These are phyloP conservation scores for Rhizopus sp. DNA, from an alignment of 371 early-diverging fungal genomes.

Conservation along the genomic window DNA sequence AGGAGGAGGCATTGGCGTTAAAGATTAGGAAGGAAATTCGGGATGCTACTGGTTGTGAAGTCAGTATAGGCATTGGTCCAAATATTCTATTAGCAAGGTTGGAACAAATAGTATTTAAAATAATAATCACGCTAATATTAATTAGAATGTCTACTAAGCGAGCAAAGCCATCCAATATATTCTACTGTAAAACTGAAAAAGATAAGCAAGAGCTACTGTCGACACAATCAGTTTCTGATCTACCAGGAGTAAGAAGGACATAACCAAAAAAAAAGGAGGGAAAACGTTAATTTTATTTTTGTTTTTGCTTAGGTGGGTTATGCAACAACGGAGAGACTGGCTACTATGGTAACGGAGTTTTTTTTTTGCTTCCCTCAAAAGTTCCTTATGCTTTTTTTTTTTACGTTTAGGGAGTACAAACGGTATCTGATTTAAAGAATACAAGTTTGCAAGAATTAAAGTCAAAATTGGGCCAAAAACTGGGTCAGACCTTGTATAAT, in stretches of 20 bases:
- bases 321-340: slow-evolving; percentile 45
- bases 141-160: slow-evolving; percentile 67
- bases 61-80: slow-evolving; percentile 75
- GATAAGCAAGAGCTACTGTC: slow-evolving; percentile 46
- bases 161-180: slow-evolving; percentile 84
- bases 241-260: slow-evolving; percentile 37
- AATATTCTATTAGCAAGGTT: slow-evolving; percentile 76
- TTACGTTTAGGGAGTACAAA: slow-evolving; percentile 41
- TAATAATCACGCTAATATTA: neutral
- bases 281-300: neutral
- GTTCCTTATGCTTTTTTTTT: neutral
- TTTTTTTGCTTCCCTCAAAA: neutral
- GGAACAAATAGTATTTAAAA: neutral
- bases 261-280: neutral
- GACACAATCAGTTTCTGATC: slow-evolving; percentile 34
- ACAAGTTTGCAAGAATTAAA: slow-evolving; percentile 49
- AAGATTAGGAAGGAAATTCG: slow-evolving; percentile 44
- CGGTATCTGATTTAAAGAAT: slow-evolving; percentile 57
- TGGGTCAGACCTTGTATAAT: slow-evolving; percentile 65
- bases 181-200: slow-evolving; percentile 34
- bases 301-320: slow-evolving; percentile 47
- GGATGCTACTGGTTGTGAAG: slow-evolving; percentile 64
- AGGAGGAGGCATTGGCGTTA: slow-evolving; percentile 34
- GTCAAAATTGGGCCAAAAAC: slow-evolving; percentile 68
- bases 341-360: slow-evolving; percentile 31